Conservation (phyloP, 2,329 filamentous ascomycete genomes). For the Penicillium sp. region DNA sequence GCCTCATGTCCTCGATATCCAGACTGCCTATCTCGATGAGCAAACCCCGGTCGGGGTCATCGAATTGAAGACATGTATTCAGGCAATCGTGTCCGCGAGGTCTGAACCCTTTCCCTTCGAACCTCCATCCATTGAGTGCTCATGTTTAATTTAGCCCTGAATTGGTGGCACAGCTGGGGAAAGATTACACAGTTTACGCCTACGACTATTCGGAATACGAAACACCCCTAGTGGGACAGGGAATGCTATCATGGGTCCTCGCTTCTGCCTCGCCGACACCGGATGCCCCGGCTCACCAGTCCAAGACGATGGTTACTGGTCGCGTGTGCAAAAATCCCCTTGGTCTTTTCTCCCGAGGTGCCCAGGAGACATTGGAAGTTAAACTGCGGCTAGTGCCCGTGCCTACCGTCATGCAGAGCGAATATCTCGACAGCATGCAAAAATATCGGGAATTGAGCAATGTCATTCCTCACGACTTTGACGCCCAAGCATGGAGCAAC, state of each 20-base stretch:
- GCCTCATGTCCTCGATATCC: conserved; percentile 71
- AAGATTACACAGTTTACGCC: conserved; percentile 94
- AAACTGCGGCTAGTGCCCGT: conserved; percentile 81
- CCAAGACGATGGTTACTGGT: conserved; percentile 70
- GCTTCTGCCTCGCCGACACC: conserved; percentile 55
- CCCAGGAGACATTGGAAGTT: conserved; percentile 84
- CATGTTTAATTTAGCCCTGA: conserved; percentile 62
- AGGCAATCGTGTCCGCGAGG: conserved; percentile 66
- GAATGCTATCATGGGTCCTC: conserved; percentile 83
- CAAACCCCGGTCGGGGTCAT: conserved; percentile 76
- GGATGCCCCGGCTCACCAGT: conserved; percentile 53
- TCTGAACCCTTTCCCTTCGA: conserved; percentile 29
- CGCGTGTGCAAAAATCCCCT: conserved; percentile 82
- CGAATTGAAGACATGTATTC: conserved; percentile 79
- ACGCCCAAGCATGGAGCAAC: conserved; percentile 70
- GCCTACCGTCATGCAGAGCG: conserved; percentile 57
- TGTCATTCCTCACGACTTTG: conserved; percentile 56
- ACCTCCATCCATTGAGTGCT: conserved; percentile 2
- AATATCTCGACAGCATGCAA: conserved; percentile 58
- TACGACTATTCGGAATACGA: conserved; percentile 96
- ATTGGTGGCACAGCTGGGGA: conserved; percentile 64
- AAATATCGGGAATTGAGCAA: conserved; percentile 56
- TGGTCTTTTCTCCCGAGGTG: conserved; percentile 73
- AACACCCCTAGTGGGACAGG: conserved; percentile 87
- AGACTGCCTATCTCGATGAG: conserved; percentile 76